phyloP scores from a whole-genome alignment of 495 filamentous ascomycete genomes.

The Aspergillus mulundensis region DNA sequence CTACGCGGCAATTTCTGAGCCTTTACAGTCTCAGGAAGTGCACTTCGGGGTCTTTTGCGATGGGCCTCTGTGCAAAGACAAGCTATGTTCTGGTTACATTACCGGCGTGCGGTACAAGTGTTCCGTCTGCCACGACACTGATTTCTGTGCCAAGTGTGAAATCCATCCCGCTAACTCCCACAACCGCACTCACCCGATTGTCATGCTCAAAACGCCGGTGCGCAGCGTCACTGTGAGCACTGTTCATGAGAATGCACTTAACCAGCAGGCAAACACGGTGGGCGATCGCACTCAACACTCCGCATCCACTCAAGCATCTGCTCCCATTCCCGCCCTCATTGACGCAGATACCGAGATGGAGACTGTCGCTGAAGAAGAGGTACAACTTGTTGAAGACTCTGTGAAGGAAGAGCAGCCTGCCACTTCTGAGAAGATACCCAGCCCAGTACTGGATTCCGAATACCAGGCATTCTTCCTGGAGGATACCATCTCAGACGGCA shows the following conservation, averaged over 20 bases:
- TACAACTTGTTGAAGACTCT: conserved; percentile 40
- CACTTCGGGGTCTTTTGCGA: conserved; percentile 93
- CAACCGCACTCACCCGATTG: conserved; percentile 90
- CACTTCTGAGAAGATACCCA: conserved; percentile 13
- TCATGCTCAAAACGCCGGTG: conserved; percentile 95
- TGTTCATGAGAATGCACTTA: conserved; percentile 66
- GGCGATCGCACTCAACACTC: conserved; percentile 54
- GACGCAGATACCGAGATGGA: conserved; percentile 58
- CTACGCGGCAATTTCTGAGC: conserved; percentile 69
- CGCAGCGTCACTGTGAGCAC: conserved; percentile 87
- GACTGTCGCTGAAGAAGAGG: conserved; percentile 55
- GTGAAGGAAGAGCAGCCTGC: conserved; percentile 26
- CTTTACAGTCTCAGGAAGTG: conserved; percentile 43
- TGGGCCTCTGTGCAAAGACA: conserved; percentile 76
- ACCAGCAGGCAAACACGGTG: conserved; percentile 56
- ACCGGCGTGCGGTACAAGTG: conserved; percentile 91
- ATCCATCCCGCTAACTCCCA: conserved; percentile 77
- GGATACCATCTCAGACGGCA: conserved; percentile 76
- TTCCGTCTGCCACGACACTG: conserved; percentile 91
- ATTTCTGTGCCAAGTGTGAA: conserved; percentile 95
- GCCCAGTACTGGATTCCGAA: conserved; percentile 8
- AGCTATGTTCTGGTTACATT: conserved; percentile 62
- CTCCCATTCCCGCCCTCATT: conserved; percentile 34
- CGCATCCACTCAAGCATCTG: conserved; percentile 49
- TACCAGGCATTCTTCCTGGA: conserved; percentile 73